Evolutionary conservation across 148 eudicot genomes (phyloP).

Genomic region (Polygonum maritimum): DNA sequence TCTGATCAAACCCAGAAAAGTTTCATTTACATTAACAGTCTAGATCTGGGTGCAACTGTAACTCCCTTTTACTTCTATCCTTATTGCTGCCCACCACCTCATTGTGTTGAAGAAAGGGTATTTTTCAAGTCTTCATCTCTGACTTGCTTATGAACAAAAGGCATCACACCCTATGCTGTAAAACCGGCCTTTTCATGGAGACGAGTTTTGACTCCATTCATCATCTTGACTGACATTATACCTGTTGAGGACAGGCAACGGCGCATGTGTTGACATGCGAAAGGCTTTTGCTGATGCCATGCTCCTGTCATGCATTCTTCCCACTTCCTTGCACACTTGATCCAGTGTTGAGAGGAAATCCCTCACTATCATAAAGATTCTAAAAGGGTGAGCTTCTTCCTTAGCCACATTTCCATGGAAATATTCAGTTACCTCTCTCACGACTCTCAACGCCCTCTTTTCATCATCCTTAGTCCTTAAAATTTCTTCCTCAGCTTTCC

Average conservation of each 20-base stretch:
- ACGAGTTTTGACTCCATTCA: not conserved
- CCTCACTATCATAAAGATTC: slow-evolving; percentile 57
- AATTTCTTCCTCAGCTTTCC: slow-evolving; percentile 32
- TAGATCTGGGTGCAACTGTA: slow-evolving; percentile 5
- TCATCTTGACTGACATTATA: slow-evolving; percentile 5
- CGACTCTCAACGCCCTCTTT: slow-evolving; percentile 33
- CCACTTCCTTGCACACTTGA: slow-evolving; percentile 63
- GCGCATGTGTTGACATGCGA: slow-evolving; percentile 4
- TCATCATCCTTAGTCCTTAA: slow-evolving; percentile 34
- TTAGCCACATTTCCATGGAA: slow-evolving; percentile 47
- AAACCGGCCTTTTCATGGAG: not conserved
- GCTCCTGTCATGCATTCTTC: not conserved
- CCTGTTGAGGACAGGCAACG: slow-evolving; percentile 6
- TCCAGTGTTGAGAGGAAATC: slow-evolving; percentile 52
- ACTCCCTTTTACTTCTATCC: not conserved
- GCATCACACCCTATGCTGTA: not conserved
- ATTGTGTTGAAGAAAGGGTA: not conserved
- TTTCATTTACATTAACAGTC: not conserved
- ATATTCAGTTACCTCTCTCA: slow-evolving; percentile 42
- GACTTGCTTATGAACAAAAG: not conserved
- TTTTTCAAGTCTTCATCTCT: not conserved
- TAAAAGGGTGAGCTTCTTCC: slow-evolving; percentile 58
- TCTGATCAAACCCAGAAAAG: not conserved
- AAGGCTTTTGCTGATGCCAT: not conserved
- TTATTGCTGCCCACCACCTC: not conserved